A percentile compares a stretch with the other conserved stretches of the same genome.
Evolutionary conservation across 1,284 basidiomycete species (phyloP).

Genomic region (Pseudozyma thailandica): DNA sequence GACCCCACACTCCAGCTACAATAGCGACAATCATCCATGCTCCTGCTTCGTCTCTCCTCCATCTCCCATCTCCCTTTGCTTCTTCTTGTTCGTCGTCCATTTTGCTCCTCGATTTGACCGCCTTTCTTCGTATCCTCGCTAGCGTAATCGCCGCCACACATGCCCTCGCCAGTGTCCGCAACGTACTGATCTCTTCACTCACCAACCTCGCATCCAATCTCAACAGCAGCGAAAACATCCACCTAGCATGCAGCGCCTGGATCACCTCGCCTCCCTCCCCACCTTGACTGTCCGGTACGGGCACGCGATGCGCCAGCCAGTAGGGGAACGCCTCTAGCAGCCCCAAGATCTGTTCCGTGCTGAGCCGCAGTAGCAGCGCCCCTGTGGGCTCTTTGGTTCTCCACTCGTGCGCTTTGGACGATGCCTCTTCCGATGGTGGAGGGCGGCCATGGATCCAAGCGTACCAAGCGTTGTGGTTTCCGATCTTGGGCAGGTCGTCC

Average conservation of each 20-base stretch:
- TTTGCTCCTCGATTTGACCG: constrained; percentile 13
- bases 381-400: constrained; percentile 26
- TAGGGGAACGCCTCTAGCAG: constrained; percentile 42
- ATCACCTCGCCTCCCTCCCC: constrained; percentile 69
- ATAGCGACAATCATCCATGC: constrained; percentile 85
- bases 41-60: constrained; percentile 72
- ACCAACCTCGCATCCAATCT: constrained; percentile 78
- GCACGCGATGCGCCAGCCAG: constrained; percentile 37
- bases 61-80: constrained; percentile 45
- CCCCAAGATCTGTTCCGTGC: constrained; percentile 42
- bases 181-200: constrained; percentile 79
- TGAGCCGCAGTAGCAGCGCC: constrained; percentile 21
- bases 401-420: constrained; percentile 21
- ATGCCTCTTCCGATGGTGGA: constrained; percentile 11
- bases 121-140: constrained; percentile 49
- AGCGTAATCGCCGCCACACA: constrained; percentile 73
- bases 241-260: constrained; percentile 77
- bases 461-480: constrained; percentile 41
- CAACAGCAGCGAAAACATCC: constrained; percentile 84
- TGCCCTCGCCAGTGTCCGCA: constrained; percentile 81
- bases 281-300: constrained; percentile 13
- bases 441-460: constrained; percentile 47
- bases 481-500: constrained; percentile 35
- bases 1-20: constrained; percentile 82
- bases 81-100: constrained; percentile 40